A percentile compares a stretch with the other conserved stretches of the same genome.
phyloP scores from a whole-genome alignment of 495 filamentous ascomycete genomes.

The Penicillium ucsense region DNA sequence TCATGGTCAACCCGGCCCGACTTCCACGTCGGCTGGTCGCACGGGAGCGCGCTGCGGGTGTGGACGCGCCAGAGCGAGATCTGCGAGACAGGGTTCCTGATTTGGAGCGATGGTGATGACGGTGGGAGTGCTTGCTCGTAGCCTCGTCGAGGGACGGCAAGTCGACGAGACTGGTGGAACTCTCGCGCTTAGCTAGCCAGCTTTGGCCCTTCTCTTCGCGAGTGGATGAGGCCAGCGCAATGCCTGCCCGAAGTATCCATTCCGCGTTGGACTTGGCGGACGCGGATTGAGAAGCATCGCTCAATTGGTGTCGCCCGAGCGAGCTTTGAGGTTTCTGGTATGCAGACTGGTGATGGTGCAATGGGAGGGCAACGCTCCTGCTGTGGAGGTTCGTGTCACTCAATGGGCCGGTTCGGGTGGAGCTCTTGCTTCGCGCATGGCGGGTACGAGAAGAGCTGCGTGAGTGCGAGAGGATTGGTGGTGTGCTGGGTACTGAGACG shows the following conservation, averaged over 20 bases:
- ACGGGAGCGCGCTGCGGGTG: constrained; percentile 27
- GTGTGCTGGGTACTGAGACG: constrained; percentile 36
- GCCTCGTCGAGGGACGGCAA: constrained; percentile 9
- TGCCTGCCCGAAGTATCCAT: constrained; percentile 68
- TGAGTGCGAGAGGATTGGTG: constrained; percentile 39
- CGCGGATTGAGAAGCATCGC: neutral
- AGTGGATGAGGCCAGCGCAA: constrained; percentile 56
- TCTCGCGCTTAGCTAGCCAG: constrained; percentile 65
- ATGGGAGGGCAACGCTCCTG: constrained; percentile 12
- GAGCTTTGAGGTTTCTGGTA: constrained; percentile 9
- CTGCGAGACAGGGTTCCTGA: constrained; percentile 13
- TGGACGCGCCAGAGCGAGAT: constrained; percentile 31
- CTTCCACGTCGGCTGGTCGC: constrained; percentile 24
- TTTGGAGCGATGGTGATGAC: constrained; percentile 18
- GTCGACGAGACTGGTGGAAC: constrained; percentile 57
- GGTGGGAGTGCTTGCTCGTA: neutral
- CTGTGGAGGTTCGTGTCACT: constrained; percentile 31
- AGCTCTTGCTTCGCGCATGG: constrained; percentile 31
- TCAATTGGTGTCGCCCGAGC: constrained; percentile 2
- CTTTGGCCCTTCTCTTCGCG: constrained; percentile 71
- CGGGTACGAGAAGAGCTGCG: constrained; percentile 36
- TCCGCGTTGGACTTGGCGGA: constrained; percentile 42
- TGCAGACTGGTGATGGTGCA: constrained; percentile 14
- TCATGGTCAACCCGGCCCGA: constrained; percentile 31
- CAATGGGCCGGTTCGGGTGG: constrained; percentile 14